Base-by-base conservation (phyloP, 345 rosid genomes). In the Camelina hispida region DNA sequence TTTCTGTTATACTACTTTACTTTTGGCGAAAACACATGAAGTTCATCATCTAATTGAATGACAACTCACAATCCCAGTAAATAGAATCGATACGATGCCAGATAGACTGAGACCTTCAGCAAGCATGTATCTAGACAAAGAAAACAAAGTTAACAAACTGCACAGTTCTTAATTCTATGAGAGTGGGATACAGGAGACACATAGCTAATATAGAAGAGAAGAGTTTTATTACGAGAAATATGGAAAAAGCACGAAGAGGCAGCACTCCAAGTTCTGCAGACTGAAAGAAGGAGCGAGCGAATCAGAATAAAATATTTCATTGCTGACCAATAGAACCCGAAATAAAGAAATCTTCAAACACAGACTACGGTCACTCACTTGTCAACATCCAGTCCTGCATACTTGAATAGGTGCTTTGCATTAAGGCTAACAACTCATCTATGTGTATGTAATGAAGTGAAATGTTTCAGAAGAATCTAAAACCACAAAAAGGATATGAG, bases 71-170 rank as follows among this genome's bases (percentile, higher is more conserved):
- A 95, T 92, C 82, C 97, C 99, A 4, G 99, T 95, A 82, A 92
- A 95, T 74, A 95, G 79, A 83, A 95, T 95, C 1, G 99, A 92
- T 72, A 92, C 99, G 46, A 95, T 95, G 76, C 99, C 99, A 77
- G 99, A 90, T 68, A 95, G 98, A 69, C 99, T 88, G 81, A 95
- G 91, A 81, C 99, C 99, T 88, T 95, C 99, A 42, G 97, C 97
- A 74, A 95, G 99, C 99, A 95, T 92, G 87, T 95, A 95, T 71
- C 99, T 95, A 70, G 43, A 76, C 20, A 70, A 48, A 69, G 63
- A 52, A 65, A 47, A 62, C 43, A 52, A 73, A 53, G 55, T 68
- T 43, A 75, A 9, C 43, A 42, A 43, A 44, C 35, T 16, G 66
- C 38, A 62, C 7, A 51, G 23, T 40, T 9, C 65, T 14, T 38